Evolutionary conservation across 192 early-diverging fungal species (phyloP).

Genomic region (Coemansia sp.): DNA sequence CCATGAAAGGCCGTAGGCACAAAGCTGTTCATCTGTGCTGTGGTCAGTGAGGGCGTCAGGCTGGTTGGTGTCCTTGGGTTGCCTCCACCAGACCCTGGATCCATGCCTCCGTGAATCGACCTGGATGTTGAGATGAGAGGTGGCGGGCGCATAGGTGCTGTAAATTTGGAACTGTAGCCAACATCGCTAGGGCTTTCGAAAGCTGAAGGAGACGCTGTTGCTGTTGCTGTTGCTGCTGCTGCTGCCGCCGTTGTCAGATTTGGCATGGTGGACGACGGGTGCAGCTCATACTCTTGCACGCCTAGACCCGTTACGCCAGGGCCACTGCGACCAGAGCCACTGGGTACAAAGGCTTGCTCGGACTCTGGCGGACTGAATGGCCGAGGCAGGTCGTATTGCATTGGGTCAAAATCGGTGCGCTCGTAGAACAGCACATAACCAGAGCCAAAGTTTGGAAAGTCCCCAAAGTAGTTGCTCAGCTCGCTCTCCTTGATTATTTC

Average conservation of each 20-base stretch:
- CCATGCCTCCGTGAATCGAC: conserved; percentile 24
- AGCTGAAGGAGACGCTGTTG: background rate
- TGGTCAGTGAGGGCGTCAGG: conserved; percentile 16
- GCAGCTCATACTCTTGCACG: conserved; percentile 9
- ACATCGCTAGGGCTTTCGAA: background rate
- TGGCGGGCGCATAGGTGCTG: conserved; percentile 42
- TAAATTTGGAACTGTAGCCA: conserved; percentile 14
- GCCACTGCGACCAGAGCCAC: background rate
- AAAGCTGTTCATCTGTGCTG: conserved; percentile 12
- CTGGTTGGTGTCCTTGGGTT: conserved; percentile 14
- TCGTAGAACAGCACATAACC: conserved; percentile 86
- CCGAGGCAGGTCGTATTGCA: conserved; percentile 42
- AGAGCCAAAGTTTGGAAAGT: conserved; percentile 70
- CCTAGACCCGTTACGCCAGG: background rate
- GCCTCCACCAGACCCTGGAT: background rate
- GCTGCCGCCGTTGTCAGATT: conserved; percentile 12
- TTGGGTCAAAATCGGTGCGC: conserved; percentile 49
- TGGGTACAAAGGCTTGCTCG: background rate
- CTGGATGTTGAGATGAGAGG: conserved; percentile 45
- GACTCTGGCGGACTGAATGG: background rate
- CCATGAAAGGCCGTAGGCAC: background rate
- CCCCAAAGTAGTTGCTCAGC: conserved; percentile 80
- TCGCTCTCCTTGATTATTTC: conserved; percentile 77
- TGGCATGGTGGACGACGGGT: conserved; percentile 32
- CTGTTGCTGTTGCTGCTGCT: background rate